Percentiles rank a stretch among this genome's conserved stretches.
phyloP scores from a whole-genome alignment of 2,329 filamentous ascomycete species.

The Pseudocercospora eumusae region DNA sequence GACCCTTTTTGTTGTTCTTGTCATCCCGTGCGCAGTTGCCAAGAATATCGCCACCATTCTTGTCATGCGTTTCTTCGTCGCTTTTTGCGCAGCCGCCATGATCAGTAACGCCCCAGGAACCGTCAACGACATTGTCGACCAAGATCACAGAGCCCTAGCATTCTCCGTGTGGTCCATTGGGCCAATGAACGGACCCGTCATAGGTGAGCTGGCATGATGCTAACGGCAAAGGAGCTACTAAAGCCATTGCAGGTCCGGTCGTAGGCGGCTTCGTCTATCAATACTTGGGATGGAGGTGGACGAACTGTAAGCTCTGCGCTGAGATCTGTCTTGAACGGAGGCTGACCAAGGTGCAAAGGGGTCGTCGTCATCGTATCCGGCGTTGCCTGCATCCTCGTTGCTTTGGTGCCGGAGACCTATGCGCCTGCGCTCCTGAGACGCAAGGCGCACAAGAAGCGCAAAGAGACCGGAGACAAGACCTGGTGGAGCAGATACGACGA shows the following conservation, averaged over 20 bases:
- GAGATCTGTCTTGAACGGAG: too few relatives aligned
- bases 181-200: slow-evolving; percentile 68
- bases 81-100: slow-evolving; percentile 74
- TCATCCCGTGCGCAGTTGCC: slow-evolving; percentile 71
- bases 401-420: slow-evolving; percentile 72
- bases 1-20: slow-evolving; percentile 64
- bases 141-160: slow-evolving; percentile 76
- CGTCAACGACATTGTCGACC: slow-evolving; percentile 77
- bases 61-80: slow-evolving; percentile 72
- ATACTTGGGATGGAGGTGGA: slow-evolving; percentile 84
- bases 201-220: slow-evolving; percentile 27
- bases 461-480: slow-evolving; percentile 68
- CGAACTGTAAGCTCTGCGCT: slow-evolving; percentile 59
- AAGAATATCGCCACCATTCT: slow-evolving; percentile 68
- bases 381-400: slow-evolving; percentile 60
- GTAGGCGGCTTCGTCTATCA: slow-evolving; percentile 80
- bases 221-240: neutral
- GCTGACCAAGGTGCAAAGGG: slow-evolving; percentile 36
- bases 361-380: slow-evolving; percentile 72
- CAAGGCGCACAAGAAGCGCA: slow-evolving; percentile 64
- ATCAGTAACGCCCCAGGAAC: slow-evolving; percentile 81
- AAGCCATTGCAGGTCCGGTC: slow-evolving; percentile 57
- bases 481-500: slow-evolving; percentile 83
- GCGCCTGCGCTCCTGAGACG: slow-evolving; percentile 68
- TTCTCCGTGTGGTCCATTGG: slow-evolving; percentile 83